Percentiles rank a stretch among this genome's conserved stretches.
phyloP scores from a whole-genome alignment of 106 monocot genomes.

The Apostasia ramifera region DNA sequence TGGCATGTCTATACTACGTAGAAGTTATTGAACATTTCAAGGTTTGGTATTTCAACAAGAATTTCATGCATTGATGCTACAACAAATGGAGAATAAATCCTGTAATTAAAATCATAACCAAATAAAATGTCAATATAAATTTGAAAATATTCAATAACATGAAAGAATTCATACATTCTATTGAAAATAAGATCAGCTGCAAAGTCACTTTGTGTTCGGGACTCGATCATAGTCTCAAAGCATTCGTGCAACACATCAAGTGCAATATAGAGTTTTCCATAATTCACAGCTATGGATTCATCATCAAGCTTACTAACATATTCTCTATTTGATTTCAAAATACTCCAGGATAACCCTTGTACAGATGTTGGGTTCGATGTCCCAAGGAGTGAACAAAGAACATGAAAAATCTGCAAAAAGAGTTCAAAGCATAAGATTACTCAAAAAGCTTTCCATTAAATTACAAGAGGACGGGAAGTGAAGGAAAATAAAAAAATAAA shows the following conservation, averaged over 20 bases:
- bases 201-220: constrained; percentile 48
- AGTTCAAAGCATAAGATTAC: background rate
- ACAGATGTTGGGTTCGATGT: constrained; percentile 19
- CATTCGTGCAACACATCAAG: constrained; percentile 65
- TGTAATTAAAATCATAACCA: too few species aligned
- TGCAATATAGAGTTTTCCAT: constrained; percentile 46
- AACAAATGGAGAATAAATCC: too few species aligned
- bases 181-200: constrained; percentile 56
- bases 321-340: constrained; percentile 26
- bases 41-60: too few species aligned
- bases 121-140: too few species aligned
- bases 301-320: constrained; percentile 11
- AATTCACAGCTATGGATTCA: constrained; percentile 21
- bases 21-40: too few species aligned
- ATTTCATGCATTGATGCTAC: too few species aligned
- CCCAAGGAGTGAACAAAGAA: constrained; percentile 32
- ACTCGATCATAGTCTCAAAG: constrained; percentile 40
- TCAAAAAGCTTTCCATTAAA: background rate
- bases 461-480: too few species aligned
- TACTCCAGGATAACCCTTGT: constrained; percentile 36
- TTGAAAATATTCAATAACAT: background rate
- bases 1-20: too few species aligned
- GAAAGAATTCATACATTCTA: constrained; percentile 28
- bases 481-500: too few species aligned
- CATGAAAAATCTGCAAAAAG: constrained; percentile 30